Percentiles rank a stretch among this genome's conserved stretches.
Evolutionary conservation across 441 rosid species (phyloP).

Genomic region (Melastoma candidum): DNA sequence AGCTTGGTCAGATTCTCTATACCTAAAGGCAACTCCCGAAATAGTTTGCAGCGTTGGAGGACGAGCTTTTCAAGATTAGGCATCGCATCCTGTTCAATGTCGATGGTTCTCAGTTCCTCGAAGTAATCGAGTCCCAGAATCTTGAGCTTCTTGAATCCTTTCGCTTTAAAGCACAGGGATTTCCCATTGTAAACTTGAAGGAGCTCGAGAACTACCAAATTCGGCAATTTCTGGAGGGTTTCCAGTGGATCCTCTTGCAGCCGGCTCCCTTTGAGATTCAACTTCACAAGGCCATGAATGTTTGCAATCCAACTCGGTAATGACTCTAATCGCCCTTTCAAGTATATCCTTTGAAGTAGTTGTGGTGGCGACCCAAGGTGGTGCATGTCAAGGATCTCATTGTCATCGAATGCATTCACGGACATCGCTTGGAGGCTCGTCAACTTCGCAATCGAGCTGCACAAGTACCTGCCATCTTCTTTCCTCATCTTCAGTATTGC

Average conservation of each 20-base stretch:
- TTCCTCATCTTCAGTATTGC: conserved; percentile 1
- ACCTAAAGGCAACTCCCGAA: background rate
- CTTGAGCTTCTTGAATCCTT: too few species aligned
- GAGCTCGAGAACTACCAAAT: too few species aligned
- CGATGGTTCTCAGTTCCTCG: too few species aligned
- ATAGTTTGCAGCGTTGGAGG: background rate
- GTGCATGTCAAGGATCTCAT: conserved; percentile 4
- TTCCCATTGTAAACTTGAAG: too few species aligned
- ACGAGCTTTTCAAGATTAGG: conserved; percentile 1
- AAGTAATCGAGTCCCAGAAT: too few species aligned
- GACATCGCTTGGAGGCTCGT: background rate
- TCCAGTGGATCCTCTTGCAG: conserved; percentile 1
- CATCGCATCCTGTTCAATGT: too few species aligned
- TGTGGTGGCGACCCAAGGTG: background rate
- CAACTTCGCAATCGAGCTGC: background rate
- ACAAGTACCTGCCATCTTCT: background rate
- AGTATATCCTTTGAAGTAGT: background rate
- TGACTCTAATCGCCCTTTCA: conserved; percentile 1
- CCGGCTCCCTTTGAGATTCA: background rate
- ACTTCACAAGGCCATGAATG: background rate
- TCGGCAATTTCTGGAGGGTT: background rate
- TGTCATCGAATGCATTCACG: background rate
- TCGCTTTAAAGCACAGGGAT: too few species aligned
- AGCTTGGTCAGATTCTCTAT: background rate
- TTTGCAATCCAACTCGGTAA: background rate